Evolutionary conservation across 164 flowering plant species (phyloP).

Genomic region (Malania oleifera): DNA sequence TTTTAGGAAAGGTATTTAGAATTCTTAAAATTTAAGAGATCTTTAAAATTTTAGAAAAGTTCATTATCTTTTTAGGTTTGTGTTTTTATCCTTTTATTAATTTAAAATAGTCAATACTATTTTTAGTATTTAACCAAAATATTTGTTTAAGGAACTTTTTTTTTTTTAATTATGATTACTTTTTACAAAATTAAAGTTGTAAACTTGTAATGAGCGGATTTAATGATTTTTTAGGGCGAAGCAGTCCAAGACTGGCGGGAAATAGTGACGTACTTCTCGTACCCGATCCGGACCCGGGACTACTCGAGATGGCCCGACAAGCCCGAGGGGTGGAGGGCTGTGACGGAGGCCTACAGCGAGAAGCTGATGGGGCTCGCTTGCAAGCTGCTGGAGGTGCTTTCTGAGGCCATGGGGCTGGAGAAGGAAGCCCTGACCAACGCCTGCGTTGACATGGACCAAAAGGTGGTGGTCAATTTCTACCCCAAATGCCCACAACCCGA

Average conservation of each 20-base stretch:
- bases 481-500: conserved; percentile 87
- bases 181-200: too few relatives aligned
- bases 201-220: too few relatives aligned
- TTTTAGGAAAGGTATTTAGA: too few relatives aligned
- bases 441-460: conserved; percentile 87
- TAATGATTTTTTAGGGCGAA: conserved; percentile 54
- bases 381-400: conserved; percentile 64
- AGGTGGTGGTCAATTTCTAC: conserved; percentile 73
- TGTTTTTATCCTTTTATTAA: background rate
- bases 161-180: too few relatives aligned
- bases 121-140: background rate
- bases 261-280: conserved; percentile 77
- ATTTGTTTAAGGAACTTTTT: too few relatives aligned
- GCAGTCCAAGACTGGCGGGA: conserved; percentile 84
- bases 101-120: background rate
- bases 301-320: conserved; percentile 87
- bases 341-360: conserved; percentile 62
- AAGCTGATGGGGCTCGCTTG: conserved; percentile 69
- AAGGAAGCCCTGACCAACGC: conserved; percentile 73
- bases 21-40: too few relatives aligned
- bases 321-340: conserved; percentile 68
- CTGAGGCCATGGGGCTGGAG: conserved; percentile 80
- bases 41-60: too few relatives aligned
- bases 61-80: too few relatives aligned
- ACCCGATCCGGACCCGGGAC: conserved; percentile 61